A percentile compares a stretch with the other conserved stretches of the same genome.
Conservation (phyloP, 164 flowering plant species). For the Vitis cinerea region DNA sequence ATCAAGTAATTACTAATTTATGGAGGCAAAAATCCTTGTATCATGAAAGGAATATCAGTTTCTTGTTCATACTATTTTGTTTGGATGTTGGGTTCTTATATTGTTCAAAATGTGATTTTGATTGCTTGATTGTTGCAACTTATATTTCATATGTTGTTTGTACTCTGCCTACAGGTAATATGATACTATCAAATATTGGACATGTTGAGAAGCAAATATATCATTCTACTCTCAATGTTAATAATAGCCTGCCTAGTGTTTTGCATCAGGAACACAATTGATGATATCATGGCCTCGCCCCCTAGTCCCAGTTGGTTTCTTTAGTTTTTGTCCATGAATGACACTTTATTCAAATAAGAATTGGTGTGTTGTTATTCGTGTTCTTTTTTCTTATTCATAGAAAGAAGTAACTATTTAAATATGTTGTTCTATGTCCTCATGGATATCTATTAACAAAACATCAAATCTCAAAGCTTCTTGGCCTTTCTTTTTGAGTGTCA, state of each 20-base stretch:
- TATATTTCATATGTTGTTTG: not conserved
- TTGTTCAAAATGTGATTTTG: no score
- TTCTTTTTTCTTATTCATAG: not conserved
- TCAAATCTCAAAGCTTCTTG: constrained; percentile 1
- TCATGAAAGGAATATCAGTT: no score
- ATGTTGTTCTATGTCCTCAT: not conserved
- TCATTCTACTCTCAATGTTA: constrained; percentile 90
- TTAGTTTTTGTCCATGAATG: constrained; percentile 26
- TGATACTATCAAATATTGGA: constrained; percentile 73
- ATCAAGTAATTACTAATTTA: no score
- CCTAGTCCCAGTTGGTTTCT: constrained; percentile 33
- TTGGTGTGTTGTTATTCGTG: no score
- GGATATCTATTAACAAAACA: constrained; percentile 7
- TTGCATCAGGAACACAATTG: constrained; percentile 91
- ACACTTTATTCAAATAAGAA: not conserved
- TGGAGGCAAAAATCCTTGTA: no score
- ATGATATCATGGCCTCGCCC: constrained; percentile 49
- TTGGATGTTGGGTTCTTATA: no score
- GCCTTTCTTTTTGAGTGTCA: not conserved
- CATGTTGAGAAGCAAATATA: constrained; percentile 85
- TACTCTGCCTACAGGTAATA: constrained; percentile 42
- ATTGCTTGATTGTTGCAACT: not conserved
- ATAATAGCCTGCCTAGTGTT: constrained; percentile 69
- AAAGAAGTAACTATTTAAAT: not conserved
- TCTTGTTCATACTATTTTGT: no score